phyloP scores from a whole-genome alignment of 805 yeast genomes.

The Yamadazyma takamatsuzukensis region DNA sequence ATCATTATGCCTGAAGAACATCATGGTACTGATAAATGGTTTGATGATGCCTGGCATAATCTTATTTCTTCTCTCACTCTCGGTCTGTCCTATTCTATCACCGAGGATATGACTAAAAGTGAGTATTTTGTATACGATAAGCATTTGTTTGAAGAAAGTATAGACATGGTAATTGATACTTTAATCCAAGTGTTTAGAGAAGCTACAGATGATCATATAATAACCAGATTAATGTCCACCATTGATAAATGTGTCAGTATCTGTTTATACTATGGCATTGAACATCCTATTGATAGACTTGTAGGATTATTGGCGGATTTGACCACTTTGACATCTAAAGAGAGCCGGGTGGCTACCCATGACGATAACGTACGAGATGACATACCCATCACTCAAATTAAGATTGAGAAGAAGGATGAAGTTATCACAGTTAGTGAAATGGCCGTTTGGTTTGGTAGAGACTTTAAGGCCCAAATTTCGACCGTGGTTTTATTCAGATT shows the following conservation, averaged over 20 bases:
- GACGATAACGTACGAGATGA: conserved; percentile 33
- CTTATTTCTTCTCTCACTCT: conserved; percentile 49
- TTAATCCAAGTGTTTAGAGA: conserved; percentile 76
- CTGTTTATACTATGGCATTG: conserved; percentile 60
- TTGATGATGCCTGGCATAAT: conserved; percentile 82
- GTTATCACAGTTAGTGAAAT: conserved; percentile 74
- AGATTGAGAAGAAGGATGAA: conserved; percentile 51
- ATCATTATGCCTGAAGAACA: conserved; percentile 98
- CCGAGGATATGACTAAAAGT: conserved; percentile 13
- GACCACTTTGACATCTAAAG: conserved; percentile 56
- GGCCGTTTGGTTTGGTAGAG: conserved; percentile 82
- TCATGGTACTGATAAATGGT: conserved; percentile 87
- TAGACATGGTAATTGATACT: conserved; percentile 65
- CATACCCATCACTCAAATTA: conserved; percentile 44
- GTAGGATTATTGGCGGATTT: conserved; percentile 64
- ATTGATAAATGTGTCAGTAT: conserved; percentile 81
- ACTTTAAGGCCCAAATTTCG: conserved; percentile 88
- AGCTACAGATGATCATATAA: conserved; percentile 86
- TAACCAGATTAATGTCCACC: conserved; percentile 81
- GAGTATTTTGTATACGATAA: conserved; percentile 59
- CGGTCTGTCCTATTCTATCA: conserved; percentile 4
- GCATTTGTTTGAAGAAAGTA: conserved; percentile 61
- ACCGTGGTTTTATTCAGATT: conserved; percentile 82
- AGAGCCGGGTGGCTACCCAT: conserved; percentile 15
- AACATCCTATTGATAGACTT: conserved; percentile 59